Conservation (phyloP, 805 yeast genomes). For the Ogataea trehalophila region DNA sequence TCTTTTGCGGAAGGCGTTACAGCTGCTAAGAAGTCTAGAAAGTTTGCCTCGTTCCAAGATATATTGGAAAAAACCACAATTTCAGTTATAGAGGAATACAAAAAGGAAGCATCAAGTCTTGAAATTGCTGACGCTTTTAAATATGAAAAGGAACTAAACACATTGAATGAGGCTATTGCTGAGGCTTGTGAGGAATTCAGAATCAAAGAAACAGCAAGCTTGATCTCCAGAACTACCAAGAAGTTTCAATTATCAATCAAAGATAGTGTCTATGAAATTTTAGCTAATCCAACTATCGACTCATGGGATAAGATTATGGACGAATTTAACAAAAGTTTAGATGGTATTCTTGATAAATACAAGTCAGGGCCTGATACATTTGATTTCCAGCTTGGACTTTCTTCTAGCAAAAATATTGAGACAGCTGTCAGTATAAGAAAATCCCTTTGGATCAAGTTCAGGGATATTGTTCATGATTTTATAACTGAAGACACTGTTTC, state of each 20-base stretch:
- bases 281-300: conserved; percentile 44
- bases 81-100: conserved; percentile 24
- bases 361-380: conserved; percentile 23
- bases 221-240: conserved; percentile 42
- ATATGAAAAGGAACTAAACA: conserved; percentile 30
- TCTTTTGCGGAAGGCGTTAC: conserved; percentile 25
- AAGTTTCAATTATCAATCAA: conserved; percentile 43
- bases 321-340: conserved; percentile 37
- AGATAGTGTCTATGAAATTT: conserved; percentile 43
- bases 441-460: conserved; percentile 62
- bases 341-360: conserved; percentile 29
- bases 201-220: conserved; percentile 35
- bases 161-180: conserved; percentile 28
- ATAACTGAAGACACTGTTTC: conserved; percentile 63
- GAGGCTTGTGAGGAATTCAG: conserved; percentile 30
- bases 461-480: conserved; percentile 53
- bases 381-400: conserved; percentile 67
- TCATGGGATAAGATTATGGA: conserved; percentile 59
- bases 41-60: conserved; percentile 17
- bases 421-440: conserved; percentile 42
- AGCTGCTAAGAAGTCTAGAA: conserved; percentile 20
- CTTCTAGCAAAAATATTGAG: conserved; percentile 35
- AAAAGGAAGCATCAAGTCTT: conserved; percentile 30
- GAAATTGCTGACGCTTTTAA: conserved; percentile 29
- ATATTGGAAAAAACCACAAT: conserved; percentile 20